Conservation (phyloP, 2,329 filamentous ascomycete species). For the Aspergillus floridensis region DNA sequence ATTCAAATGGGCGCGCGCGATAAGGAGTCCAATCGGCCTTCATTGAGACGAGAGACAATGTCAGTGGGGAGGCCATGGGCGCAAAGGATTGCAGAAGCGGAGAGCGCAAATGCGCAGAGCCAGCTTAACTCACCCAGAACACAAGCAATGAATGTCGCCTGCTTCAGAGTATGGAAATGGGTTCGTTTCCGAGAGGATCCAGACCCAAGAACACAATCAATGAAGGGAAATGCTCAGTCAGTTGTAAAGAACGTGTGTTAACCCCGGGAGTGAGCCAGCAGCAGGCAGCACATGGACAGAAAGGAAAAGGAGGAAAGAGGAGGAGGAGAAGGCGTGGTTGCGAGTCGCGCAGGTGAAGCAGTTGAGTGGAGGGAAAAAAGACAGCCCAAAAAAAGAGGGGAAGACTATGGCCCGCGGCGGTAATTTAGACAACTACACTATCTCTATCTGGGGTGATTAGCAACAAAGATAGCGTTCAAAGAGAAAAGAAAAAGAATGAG, state of each 20-base stretch:
- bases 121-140: constrained; percentile 13
- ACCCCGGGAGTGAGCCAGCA: not conserved
- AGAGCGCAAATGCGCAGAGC: constrained; percentile 12
- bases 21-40: not conserved
- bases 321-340: not conserved
- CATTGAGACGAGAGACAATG: constrained; percentile 3
- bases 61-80: constrained; percentile 14
- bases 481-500: not conserved
- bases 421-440: not conserved
- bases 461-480: not conserved
- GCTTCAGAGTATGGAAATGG: constrained; percentile 19
- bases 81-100: constrained; percentile 7
- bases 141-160: constrained; percentile 11
- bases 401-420: not conserved
- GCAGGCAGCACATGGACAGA: not conserved
- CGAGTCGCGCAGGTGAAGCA: not conserved
- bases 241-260: not conserved
- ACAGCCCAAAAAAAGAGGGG: not conserved
- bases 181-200: not conserved
- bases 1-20: not conserved
- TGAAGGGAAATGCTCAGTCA: not conserved
- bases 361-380: not conserved
- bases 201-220: not conserved
- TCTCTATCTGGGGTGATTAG: not conserved
- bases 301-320: not conserved